Evolutionary conservation across 768 basidiomycete genomes (phyloP), one percentile per base, ranked within the genome.

Genomic region (Termitomyces titanicus): DNA sequence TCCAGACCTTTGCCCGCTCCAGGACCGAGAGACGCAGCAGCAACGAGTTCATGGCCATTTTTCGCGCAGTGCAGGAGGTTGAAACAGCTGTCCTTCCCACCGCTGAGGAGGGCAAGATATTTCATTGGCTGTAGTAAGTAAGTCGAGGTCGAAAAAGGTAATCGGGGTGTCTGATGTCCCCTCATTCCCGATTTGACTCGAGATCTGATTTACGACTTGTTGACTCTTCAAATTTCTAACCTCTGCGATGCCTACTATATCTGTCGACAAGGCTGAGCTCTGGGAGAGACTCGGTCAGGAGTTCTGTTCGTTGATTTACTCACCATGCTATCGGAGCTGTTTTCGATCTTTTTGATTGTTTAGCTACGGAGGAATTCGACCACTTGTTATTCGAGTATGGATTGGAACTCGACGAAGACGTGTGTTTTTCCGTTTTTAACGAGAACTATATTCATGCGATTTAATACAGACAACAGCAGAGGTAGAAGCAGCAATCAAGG

Each of bases 51-150:
- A 66, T 99, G 96, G 1, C 92, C 88, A 65, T 97, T 92, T 56
- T 80, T 77, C 46, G 82, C 73, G 66, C 94, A 96, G 71, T 98
- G 95, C 11, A 93, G 71, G 40, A 98, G 83, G 65, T 96, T 98
- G 79, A 86, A 98, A 77, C 93, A 94, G 69, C 90, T 93, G 72
- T 99, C 97, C 72, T 99, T 99, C 29, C 97, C 97, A 37, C 97
- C 97, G 55, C 95, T 98, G 59, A 99, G 85, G 55, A 99, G 75
- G 2, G 88, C 96, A 66, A 98, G 84, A 69, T 93, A 92, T 74
- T 94, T 93, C 93, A 96, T 95, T 46, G 55, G 60, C n/a, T n/a
- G n/a, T n/a, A n/a, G n/a, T n/a, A n/a, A n/a, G 13, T 38, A 45
- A 31, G 54, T 40, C 54, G 25, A 44, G 54, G 49, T 53, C 49